phyloP scores from a whole-genome alignment of 2,329 filamentous ascomycete species.

The Onygenales sp. region DNA sequence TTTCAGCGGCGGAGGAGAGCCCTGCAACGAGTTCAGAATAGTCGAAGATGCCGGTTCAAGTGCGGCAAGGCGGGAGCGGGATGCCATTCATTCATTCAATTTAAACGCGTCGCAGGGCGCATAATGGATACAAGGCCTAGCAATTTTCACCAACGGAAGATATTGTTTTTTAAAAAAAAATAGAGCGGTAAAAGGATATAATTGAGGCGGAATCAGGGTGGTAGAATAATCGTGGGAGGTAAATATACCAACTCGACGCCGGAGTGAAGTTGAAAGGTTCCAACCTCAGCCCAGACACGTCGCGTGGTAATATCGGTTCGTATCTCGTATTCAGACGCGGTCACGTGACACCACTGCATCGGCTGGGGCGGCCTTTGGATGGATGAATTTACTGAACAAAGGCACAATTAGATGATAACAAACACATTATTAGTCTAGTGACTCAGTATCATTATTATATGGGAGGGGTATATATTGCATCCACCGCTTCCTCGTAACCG shows the following conservation, averaged over 20 bases:
- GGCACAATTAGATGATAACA: no score
- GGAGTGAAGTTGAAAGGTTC: not conserved
- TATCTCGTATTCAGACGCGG: not conserved
- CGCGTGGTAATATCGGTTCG: not conserved
- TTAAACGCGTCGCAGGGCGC: conserved; percentile 13
- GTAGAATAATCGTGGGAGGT: no score
- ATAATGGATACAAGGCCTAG: not conserved
- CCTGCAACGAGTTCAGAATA: conserved; percentile 23
- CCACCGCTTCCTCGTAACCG: not conserved
- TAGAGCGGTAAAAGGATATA: no score
- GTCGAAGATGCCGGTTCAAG: conserved; percentile 25
- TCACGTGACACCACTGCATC: not conserved
- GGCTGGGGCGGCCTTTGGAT: not conserved
- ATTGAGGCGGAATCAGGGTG: no score
- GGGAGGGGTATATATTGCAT: no score
- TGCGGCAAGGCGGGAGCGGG: conserved; percentile 20
- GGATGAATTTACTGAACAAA: no score
- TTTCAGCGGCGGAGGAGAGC: conserved; percentile 16
- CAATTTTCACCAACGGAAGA: no score
- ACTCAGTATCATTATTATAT: not conserved
- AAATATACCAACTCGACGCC: not conserved
- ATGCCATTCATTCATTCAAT: conserved; percentile 22
- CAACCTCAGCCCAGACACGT: not conserved
- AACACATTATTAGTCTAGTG: no score
- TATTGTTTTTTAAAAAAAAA: no score